These are phyloP conservation scores for Sclerotinia glacialis DNA, from an alignment of 2,329 filamentous ascomycete species.

Conservation along the genomic window DNA sequence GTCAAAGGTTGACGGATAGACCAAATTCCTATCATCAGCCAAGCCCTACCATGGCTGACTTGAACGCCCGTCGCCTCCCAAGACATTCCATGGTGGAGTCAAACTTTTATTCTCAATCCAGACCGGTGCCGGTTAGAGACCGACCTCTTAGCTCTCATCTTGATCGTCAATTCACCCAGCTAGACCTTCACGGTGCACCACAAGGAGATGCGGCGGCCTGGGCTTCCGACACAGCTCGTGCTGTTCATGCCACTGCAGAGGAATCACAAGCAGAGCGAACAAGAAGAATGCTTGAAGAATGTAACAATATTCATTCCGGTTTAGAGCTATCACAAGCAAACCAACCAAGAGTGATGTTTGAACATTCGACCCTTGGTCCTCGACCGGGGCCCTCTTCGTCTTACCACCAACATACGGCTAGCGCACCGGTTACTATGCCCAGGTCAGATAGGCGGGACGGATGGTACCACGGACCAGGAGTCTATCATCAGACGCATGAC, in stretches of 20 bases:
- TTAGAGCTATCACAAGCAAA: constrained; percentile 49
- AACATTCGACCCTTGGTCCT: constrained; percentile 46
- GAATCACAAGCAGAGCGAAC: constrained; percentile 46
- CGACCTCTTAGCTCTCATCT: constrained; percentile 50
- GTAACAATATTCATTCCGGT: constrained; percentile 46
- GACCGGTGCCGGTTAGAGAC: constrained; percentile 42
- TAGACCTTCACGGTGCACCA: constrained; percentile 59
- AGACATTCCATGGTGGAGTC: constrained; percentile 16
- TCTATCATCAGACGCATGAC: constrained; percentile 32
- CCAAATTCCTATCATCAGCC: constrained; percentile 23
- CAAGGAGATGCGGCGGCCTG: constrained; percentile 55
- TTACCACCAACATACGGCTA: constrained; percentile 57
- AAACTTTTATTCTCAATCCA: neutral
- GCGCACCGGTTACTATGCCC: constrained; percentile 55
- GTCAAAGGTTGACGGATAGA: constrained; percentile 74
- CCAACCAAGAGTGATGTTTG: constrained; percentile 53
- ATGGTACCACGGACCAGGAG: constrained; percentile 65
- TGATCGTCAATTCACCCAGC: constrained; percentile 64
- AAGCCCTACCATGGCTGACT: constrained; percentile 39
- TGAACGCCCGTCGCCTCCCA: constrained; percentile 41
- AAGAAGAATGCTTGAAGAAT: constrained; percentile 52
- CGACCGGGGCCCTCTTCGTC: constrained; percentile 32
- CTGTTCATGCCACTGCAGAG: constrained; percentile 55
- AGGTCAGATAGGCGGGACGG: constrained; percentile 64
- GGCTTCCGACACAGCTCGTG: constrained; percentile 56